Evolutionary conservation across 805 yeast genomes (phyloP), one percentile per base, ranked within the genome.

Genomic region (Lachancea nothofagi): DNA sequence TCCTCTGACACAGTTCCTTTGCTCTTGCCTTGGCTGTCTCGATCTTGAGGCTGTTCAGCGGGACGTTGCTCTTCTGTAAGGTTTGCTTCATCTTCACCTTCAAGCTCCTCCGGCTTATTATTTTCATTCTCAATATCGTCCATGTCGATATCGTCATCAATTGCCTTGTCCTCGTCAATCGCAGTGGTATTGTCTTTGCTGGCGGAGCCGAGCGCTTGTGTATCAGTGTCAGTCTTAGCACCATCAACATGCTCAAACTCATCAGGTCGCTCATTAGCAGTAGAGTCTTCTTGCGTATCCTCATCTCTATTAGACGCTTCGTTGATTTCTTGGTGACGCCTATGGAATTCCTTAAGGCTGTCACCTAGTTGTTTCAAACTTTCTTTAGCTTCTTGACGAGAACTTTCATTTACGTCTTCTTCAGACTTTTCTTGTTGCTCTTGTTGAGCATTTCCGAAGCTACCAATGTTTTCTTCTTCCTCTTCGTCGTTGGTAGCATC

Each of bases 131-230:
- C 38, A 5, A 6, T n/a, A 7, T 38, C 42, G 3, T 26, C 29
- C 27, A 21, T 12, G 7, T 78, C 85, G 47, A 21, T 12, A 7
- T 78, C 85, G 47, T 85, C 94, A 41, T 85, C 93, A 48, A 85
- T 81, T 1, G 90, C 93, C 72, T 72, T 77, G 7, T 82, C 83
- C 41, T 85, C 88, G 56, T 88, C 81, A 43, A 89, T 73, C 1
- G 80, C 59, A 56, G 86, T 93, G 12, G 75, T 66, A 53, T 83
- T 88, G 33, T 88, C 96, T 52, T 79, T 74, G 44, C 78, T 77
- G 5, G 96, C 95, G 31, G 89, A 80, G 17, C 97, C 97, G 37
- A 93, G 65, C 1, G 97, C 98, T 61, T 93, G 97, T 0, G 95
- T 85, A 36, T 85, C 89, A 41, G 67, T 70, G 21, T 81, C 78